Conservation (phyloP, 306 rosid species). For the Castanopsis chinensis region DNA sequence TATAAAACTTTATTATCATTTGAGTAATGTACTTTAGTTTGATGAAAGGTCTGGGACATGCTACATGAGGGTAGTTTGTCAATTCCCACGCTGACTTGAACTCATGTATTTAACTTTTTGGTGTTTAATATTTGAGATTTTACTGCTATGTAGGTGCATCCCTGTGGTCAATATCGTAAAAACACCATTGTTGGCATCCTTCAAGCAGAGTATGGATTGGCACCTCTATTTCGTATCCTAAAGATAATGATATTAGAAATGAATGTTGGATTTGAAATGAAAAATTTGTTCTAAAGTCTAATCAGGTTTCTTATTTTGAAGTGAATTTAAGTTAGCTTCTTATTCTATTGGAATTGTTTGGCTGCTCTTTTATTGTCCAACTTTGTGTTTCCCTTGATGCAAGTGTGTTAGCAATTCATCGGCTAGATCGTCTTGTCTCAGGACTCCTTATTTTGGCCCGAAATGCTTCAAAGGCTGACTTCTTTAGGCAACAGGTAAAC, state of each 20-base stretch:
- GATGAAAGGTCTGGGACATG: not conserved
- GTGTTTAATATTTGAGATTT: constrained; percentile 30
- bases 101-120: not conserved
- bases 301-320: constrained; percentile 4
- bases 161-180: constrained; percentile 98
- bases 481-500: constrained; percentile 82
- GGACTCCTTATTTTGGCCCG: constrained; percentile 95
- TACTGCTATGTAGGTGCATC: constrained; percentile 74
- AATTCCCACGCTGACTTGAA: not conserved
- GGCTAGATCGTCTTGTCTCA: constrained; percentile 91
- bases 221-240: constrained; percentile 93
- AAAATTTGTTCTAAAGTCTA: not conserved
- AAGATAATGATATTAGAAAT: constrained; percentile 12
- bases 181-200: constrained; percentile 93
- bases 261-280: not conserved
- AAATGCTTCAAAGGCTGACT: constrained; percentile 80
- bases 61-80: constrained; percentile 3
- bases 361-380: constrained; percentile 4
- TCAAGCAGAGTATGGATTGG: constrained; percentile 83
- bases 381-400: constrained; percentile 53
- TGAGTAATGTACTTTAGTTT: constrained; percentile 1
- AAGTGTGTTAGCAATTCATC: constrained; percentile 70
- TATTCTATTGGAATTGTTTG: constrained; percentile 12
- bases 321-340: constrained; percentile 4
- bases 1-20: not conserved